Evolutionary conservation across 805 yeast genomes (phyloP), one percentile per base, ranked within the genome.

Genomic region (Myxozyma monticola): DNA sequence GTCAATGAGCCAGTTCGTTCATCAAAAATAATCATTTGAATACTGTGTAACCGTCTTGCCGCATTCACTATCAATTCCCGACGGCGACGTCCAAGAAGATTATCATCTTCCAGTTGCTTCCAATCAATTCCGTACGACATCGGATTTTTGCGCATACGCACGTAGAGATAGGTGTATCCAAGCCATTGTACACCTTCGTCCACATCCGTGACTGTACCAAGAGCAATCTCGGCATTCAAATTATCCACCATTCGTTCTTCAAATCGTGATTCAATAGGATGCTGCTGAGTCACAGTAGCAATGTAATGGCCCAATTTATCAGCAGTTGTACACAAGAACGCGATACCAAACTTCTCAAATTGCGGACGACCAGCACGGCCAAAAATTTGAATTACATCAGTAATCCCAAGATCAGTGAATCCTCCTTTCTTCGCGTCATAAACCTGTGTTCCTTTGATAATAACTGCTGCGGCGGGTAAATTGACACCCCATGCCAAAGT

Each of bases 291-390:
- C 21, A 93, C 76, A 18, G 90, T 73, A 0, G 93, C 80, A n/a
- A 95, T 79, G 62, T 91, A 93, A 60, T 89, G 96, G 61, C 88
- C 95, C 24, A 95, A 69, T 42, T 79, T 73, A 62, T 91, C 98
- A 51, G 76, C 74, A 0, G 95, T 76, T 0, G 99, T 93, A 65
- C 93, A 83, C 41, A 93, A 71, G 21, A 89, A 81, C 73, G 98
- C 98, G 2, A 91, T 87, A 75, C 99, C 99, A 63, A 78, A 84
- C 49, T 80, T 80, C 60, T 91, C 96, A 68, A 81, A 93, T 61
- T 95, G 99, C 0, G 99, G 99, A 70, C 99, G 81, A 71, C 99
- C 99, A 24, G 99, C 99, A 73, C 99, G 85, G 61, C 99, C 99
- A 71, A 93, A 93, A 59, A 93, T 93, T 72, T 93, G 99, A 54